Conservation (phyloP, 23 red algal genomes). For the Agarophyton chilense region DNA sequence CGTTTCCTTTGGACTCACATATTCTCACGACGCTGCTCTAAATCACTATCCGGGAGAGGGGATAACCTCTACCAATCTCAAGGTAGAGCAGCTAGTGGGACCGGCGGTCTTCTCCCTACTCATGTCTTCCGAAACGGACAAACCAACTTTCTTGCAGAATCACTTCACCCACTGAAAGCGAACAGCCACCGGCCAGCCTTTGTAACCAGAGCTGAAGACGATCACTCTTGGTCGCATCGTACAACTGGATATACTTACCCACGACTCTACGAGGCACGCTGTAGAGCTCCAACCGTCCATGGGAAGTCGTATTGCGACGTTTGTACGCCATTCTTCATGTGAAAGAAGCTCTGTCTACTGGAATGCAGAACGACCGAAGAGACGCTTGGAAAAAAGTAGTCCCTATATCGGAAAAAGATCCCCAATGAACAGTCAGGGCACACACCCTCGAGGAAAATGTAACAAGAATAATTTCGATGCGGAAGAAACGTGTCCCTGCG, state of each 20-base stretch:
- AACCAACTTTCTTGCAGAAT: not conserved
- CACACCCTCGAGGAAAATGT: not conserved
- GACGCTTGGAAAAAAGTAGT: not conserved
- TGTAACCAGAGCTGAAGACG: not conserved
- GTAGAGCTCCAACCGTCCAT: not conserved
- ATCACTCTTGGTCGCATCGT: slow-evolving; percentile 1
- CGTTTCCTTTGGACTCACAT: slow-evolving; percentile 1
- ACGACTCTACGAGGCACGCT: not conserved
- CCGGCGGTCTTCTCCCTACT: slow-evolving; percentile 2
- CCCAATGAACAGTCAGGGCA: too few relatives aligned
- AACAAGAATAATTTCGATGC: not conserved
- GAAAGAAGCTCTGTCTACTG: not conserved
- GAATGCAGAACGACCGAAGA: not conserved
- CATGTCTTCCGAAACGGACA: slow-evolving; percentile 22
- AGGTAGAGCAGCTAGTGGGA: too few relatives aligned
- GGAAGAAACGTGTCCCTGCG: not conserved
- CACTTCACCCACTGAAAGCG: not conserved
- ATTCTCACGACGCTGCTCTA: too few relatives aligned
- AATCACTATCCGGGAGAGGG: too few relatives aligned
- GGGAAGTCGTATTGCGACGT: not conserved
- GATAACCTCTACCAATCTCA: too few relatives aligned
- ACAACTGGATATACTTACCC: slow-evolving; percentile 5
- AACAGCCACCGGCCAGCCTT: not conserved
- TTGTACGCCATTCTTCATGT: not conserved
- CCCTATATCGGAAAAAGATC: too few relatives aligned